These are phyloP conservation scores for Colletotrichum cuscutae DNA, from an alignment of 2,329 filamentous ascomycete species.

Conservation along the genomic window DNA sequence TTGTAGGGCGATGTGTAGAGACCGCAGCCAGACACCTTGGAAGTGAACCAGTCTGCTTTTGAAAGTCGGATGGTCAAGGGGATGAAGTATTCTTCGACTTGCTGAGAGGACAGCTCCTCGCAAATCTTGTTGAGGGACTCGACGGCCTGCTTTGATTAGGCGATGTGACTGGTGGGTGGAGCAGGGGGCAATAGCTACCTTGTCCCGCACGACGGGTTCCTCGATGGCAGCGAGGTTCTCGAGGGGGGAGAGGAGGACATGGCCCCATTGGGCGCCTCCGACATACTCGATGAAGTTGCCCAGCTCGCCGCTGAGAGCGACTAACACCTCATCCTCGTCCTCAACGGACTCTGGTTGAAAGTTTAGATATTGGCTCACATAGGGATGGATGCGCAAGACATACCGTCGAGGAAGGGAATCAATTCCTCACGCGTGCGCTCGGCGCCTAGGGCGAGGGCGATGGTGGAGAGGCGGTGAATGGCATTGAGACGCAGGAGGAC, in stretches of 20 bases:
- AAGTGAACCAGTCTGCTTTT: constrained; percentile 99
- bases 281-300: constrained; percentile 98
- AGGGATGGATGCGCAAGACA: constrained; percentile 48
- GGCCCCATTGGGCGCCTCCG: constrained; percentile 90
- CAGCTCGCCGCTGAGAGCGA: constrained; percentile 95
- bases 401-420: constrained; percentile 98
- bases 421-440: constrained; percentile 98
- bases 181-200: constrained; percentile 66
- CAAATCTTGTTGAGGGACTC: constrained; percentile 99
- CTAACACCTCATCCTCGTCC: constrained; percentile 98
- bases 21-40: constrained; percentile 97
- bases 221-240: constrained; percentile 99
- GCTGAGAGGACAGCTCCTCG: constrained; percentile 86
- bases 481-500: constrained; percentile 97
- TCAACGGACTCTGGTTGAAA: constrained; percentile 86
- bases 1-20: constrained; percentile 94
- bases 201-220: constrained; percentile 96
- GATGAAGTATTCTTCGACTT: constrained; percentile 98
- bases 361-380: constrained; percentile 36
- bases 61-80: constrained; percentile 94
- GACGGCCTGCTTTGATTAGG: constrained; percentile 74
- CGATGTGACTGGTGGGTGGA: constrained; percentile 21
- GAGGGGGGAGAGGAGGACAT: constrained; percentile 94
- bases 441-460: constrained; percentile 93
- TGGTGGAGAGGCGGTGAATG: constrained; percentile 97